Conservation (phyloP, 306 rosid genomes). For the Biancaea sappan region DNA sequence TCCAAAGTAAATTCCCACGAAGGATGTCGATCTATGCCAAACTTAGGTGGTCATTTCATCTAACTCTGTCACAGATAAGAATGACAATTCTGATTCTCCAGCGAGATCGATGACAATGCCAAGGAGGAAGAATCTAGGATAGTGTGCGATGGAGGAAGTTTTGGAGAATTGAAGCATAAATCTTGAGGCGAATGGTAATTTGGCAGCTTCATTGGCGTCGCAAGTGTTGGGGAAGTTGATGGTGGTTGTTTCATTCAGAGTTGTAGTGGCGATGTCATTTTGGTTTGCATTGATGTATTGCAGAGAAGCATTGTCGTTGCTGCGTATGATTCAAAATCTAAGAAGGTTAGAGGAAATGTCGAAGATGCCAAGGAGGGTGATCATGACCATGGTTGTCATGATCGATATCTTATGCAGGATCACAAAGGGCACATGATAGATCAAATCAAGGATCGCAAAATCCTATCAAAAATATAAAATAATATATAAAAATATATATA, state of each 20-base stretch:
- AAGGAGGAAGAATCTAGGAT: background rate
- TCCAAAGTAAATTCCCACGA: background rate
- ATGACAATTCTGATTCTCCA: background rate
- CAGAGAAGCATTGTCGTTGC: slow-evolving; percentile 19
- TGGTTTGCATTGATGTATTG: slow-evolving; percentile 59
- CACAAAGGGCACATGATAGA: too few species aligned
- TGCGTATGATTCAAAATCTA: slow-evolving; percentile 45
- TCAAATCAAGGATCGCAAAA: too few species aligned
- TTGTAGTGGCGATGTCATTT: slow-evolving; percentile 65
- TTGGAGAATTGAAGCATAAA: slow-evolving; percentile 42
- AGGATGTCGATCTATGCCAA: background rate
- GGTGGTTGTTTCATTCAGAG: slow-evolving; percentile 45
- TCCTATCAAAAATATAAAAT: too few species aligned
- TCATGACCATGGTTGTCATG: too few species aligned
- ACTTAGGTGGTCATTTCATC: background rate
- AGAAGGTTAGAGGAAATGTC: slow-evolving; percentile 46
- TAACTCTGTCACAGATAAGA: slow-evolving; percentile 30
- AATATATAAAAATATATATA: too few species aligned
- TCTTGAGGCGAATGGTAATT: slow-evolving; percentile 18
- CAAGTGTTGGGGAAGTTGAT: slow-evolving; percentile 34
- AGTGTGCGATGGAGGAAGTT: slow-evolving; percentile 24
- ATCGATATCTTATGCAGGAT: too few species aligned
- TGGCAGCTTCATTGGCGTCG: slow-evolving; percentile 14
- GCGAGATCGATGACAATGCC: background rate
- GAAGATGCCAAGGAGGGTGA: slow-evolving; percentile 58